Evolutionary conservation across 2,329 filamentous ascomycete genomes (phyloP), one percentile per base, ranked within the genome.

Genomic region (Fusarium clavum): DNA sequence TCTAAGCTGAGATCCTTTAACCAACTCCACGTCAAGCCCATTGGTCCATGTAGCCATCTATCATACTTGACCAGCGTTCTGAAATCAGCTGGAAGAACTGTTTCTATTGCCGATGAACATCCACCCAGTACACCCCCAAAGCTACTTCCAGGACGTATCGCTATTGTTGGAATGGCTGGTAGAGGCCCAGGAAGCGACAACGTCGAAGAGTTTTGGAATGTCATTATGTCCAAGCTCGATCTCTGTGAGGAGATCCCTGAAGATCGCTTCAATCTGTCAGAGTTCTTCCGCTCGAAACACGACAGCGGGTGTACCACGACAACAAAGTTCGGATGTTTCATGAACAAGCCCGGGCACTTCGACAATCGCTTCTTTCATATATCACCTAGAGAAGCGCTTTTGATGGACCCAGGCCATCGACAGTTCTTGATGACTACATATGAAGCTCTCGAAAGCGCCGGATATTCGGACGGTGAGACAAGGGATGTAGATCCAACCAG

Each of bases 301-400:
- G 20, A n/a, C 9, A 86, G 85, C 13, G 87, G 87, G 77, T 91
- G 91, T 80, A 91, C 89, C 64, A 88, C 52, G 32, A 67, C 64
- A 52, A 72, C 67, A 16, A 73, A 71, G 45, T 75, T 72, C 27
- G 76, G 78, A 16, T 77, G 76, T 68, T 77, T 89, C 80, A 87
- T 91, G 57, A 86, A 90, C 44, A 84, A 90, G 70, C 89, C 90
- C 0, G 88, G 87, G 55, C 81, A 88, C 25, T 92, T 92, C 72
- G 90, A 92, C 69, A 86, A 88, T 20, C 82, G 85, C 1, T 92
- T 92, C 81, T 92, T 92, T 85, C 90, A 91, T 78, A 91, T 92
- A 85, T 92, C 89, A 88, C 38, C 85, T 69, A 47, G 20, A 27
- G 64, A 68, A 34, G 64, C 64, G 8, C 12, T 24, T 46, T 57